Percentiles rank a stretch among this genome's conserved stretches.
Conservation (phyloP, 768 basidiomycete species). For the Suillus spraguei region DNA sequence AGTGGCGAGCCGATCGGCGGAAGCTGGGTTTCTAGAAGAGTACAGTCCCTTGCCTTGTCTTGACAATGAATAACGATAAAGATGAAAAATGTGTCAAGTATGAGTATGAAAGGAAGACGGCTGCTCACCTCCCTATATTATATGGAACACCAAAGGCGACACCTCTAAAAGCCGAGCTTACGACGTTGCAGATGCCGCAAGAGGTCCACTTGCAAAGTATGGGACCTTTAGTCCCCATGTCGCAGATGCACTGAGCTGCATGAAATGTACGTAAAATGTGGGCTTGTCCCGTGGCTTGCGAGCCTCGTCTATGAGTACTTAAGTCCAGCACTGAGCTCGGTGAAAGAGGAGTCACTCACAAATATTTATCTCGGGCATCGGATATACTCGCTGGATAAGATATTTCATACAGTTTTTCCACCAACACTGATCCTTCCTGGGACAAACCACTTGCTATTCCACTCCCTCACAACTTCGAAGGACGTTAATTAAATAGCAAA, state of each 20-base stretch:
- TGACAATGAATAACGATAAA: constrained; percentile 7
- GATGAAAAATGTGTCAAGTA: constrained; percentile 2
- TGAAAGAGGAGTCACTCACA: constrained; percentile 35
- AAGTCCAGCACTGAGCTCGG: constrained; percentile 11
- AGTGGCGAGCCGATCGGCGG: constrained; percentile 62
- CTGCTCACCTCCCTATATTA: constrained; percentile 56
- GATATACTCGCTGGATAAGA: constrained; percentile 30
- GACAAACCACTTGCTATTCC: constrained; percentile 7
- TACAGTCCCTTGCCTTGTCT: constrained; percentile 69
- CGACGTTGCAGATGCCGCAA: constrained; percentile 64
- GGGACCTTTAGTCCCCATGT: constrained; percentile 57
- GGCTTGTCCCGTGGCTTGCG: constrained; percentile 36
- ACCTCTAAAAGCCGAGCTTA: constrained; percentile 56
- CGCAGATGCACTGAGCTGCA: constrained; percentile 68
- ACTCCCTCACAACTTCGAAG: constrained; percentile 5
- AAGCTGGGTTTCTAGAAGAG: constrained; percentile 58
- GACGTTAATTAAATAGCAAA: constrained; percentile 18
- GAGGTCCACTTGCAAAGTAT: constrained; percentile 58
- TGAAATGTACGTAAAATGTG: constrained; percentile 63
- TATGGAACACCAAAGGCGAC: constrained; percentile 57
- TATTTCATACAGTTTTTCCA: constrained; percentile 63
- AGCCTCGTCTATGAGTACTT: constrained; percentile 28
- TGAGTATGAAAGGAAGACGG: constrained; percentile 9
- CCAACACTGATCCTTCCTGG: constrained; percentile 26
- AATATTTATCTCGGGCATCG: constrained; percentile 48